Conservation (phyloP, 2,329 filamentous ascomycete genomes). For the Fusarium torulosum region DNA sequence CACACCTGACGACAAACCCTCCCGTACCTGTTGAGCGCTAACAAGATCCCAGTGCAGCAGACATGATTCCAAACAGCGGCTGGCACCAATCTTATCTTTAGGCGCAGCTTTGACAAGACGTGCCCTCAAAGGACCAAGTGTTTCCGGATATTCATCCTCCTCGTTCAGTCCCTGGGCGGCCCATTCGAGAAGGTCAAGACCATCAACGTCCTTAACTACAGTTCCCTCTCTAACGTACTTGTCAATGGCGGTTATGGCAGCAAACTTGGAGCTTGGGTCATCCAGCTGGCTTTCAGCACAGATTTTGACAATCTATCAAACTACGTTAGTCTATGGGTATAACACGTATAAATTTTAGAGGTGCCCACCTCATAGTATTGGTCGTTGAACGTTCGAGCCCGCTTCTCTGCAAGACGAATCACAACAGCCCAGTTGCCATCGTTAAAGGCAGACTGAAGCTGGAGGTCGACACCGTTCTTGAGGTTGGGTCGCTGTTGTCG, state of each 20-base stretch:
- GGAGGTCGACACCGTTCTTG: slow-evolving; percentile 64
- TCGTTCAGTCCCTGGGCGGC: slow-evolving; percentile 57
- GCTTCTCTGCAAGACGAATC: slow-evolving; percentile 65
- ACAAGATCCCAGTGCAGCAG: slow-evolving; percentile 67
- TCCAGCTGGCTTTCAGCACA: slow-evolving; percentile 67
- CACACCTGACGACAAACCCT: neutral
- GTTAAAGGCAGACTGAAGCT: slow-evolving; percentile 67
- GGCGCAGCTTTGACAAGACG: slow-evolving; percentile 67
- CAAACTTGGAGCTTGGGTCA: slow-evolving; percentile 60
- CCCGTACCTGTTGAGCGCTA: slow-evolving; percentile 67
- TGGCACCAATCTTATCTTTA: slow-evolving; percentile 57
- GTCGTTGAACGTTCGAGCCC: slow-evolving; percentile 63
- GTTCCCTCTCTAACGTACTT: slow-evolving; percentile 61
- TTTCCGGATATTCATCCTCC: slow-evolving; percentile 59
- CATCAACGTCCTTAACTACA: slow-evolving; percentile 62
- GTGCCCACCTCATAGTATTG: slow-evolving; percentile 65
- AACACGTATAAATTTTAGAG: neutral
- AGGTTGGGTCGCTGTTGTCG: slow-evolving; percentile 55
- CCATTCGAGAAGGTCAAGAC: slow-evolving; percentile 68
- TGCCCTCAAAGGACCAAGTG: slow-evolving; percentile 63
- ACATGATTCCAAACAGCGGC: slow-evolving; percentile 65
- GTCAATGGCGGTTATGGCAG: slow-evolving; percentile 60
- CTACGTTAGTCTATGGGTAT: slow-evolving; percentile 16
- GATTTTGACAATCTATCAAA: slow-evolving; percentile 58
- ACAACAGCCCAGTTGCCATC: slow-evolving; percentile 67